phyloP scores from a whole-genome alignment of 345 rosid species.

The Citrus mangshanensis region DNA sequence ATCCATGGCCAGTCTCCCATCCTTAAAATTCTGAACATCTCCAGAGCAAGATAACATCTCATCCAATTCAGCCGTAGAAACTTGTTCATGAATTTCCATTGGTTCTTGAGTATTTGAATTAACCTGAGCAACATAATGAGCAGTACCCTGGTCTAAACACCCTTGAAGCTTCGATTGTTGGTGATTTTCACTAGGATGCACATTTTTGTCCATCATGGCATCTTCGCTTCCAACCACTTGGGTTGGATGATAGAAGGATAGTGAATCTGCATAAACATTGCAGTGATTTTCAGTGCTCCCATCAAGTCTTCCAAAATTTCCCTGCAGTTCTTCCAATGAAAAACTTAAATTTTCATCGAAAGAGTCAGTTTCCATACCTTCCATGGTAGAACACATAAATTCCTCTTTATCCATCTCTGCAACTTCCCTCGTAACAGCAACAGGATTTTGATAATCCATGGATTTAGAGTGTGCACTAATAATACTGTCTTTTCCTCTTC shows the following conservation, averaged over 20 bases:
- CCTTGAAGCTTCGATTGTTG: slow-evolving; percentile 23
- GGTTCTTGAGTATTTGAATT: slow-evolving; percentile 19
- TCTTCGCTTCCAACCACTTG: slow-evolving; percentile 32
- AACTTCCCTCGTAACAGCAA: slow-evolving; percentile 25
- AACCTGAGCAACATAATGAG: slow-evolving; percentile 19
- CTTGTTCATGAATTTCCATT: slow-evolving; percentile 34
- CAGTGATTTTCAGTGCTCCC: slow-evolving; percentile 36
- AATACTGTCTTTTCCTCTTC: slow-evolving; percentile 14
- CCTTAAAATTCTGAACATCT: slow-evolving; percentile 27
- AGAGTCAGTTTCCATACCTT: slow-evolving; percentile 58
- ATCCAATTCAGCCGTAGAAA: slow-evolving; percentile 24
- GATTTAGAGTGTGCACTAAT: slow-evolving; percentile 14
- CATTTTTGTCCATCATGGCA: slow-evolving; percentile 15
- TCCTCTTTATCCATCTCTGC: slow-evolving; percentile 17
- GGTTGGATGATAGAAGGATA: slow-evolving; percentile 24
- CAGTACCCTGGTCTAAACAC: slow-evolving; percentile 1
- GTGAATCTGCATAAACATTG: slow-evolving; percentile 40
- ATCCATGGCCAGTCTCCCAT: slow-evolving; percentile 16
- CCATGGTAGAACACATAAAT: slow-evolving; percentile 25
- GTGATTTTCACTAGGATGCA: slow-evolving; percentile 15
- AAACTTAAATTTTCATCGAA: slow-evolving; percentile 38
- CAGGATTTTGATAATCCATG: slow-evolving; percentile 17
- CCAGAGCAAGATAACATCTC: slow-evolving; percentile 36
- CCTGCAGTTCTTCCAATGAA: slow-evolving; percentile 42
- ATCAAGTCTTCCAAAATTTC: slow-evolving; percentile 23